Evolutionary conservation across 2,329 filamentous ascomycete species (phyloP).

Genomic region (Trichophyton rubrum): DNA sequence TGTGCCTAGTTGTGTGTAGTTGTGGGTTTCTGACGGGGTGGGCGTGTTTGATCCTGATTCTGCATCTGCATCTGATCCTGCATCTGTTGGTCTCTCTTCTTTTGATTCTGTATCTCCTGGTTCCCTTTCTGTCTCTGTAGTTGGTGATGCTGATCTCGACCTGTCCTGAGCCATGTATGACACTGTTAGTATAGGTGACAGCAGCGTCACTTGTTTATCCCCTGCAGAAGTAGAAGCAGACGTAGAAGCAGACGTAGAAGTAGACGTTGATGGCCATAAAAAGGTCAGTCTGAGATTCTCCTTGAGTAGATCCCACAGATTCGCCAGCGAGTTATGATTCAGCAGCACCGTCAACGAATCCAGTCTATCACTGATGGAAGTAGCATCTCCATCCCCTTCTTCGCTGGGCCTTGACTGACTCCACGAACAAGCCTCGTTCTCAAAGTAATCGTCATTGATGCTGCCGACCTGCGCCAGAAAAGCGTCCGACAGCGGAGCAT

Average conservation of each 20-base stretch:
- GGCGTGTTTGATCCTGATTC: background rate
- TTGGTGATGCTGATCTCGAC: background rate
- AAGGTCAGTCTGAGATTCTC: constrained; percentile 45
- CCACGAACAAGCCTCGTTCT: constrained; percentile 26
- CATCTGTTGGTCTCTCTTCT: background rate
- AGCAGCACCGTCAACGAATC: constrained; percentile 42
- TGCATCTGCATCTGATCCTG: background rate
- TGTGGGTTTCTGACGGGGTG: constrained; percentile 12
- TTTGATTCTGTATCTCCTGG: background rate
- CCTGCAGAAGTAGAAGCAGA: constrained; percentile 17
- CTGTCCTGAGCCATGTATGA: constrained; percentile 28
- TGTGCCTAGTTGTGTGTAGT: constrained; percentile 35
- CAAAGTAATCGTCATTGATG: constrained; percentile 55
- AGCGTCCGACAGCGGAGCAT: constrained; percentile 58
- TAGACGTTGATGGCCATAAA: constrained; percentile 15
- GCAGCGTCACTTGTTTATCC: constrained; percentile 21
- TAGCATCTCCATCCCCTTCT: constrained; percentile 16
- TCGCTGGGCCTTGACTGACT: constrained; percentile 19
- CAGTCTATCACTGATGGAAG: constrained; percentile 19
- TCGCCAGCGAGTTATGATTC: constrained; percentile 46
- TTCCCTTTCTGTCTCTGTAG: background rate
- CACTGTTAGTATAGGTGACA: constrained; percentile 35
- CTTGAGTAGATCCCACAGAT: constrained; percentile 53
- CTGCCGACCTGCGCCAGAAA: constrained; percentile 65
- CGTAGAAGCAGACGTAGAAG: constrained; percentile 15